Percentiles rank a stretch among this genome's conserved stretches.
Conservation (phyloP, 129 eudicot genomes). For the Flaveria robusta region DNA sequence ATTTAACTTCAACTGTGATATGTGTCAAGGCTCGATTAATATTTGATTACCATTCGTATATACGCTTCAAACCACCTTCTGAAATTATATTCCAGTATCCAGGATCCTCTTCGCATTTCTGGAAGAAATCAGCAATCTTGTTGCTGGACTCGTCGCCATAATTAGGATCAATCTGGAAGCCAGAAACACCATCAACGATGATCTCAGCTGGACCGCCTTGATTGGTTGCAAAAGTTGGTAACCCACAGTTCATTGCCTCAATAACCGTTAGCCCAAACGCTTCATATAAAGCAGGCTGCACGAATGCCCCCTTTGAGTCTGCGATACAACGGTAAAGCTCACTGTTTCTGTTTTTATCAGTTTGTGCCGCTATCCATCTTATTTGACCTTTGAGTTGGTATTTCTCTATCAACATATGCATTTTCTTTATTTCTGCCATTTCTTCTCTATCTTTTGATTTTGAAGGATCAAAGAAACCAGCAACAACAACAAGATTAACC, state of each 20-base stretch:
- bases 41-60: constrained; percentile 75
- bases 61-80: constrained; percentile 71
- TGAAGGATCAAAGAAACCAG: constrained; percentile 81
- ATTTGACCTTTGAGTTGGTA: constrained; percentile 87
- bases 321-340: constrained; percentile 89
- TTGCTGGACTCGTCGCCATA: constrained; percentile 78
- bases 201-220: constrained; percentile 99
- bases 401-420: constrained; percentile 73
- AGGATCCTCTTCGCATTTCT: constrained; percentile 74
- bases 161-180: constrained; percentile 82
- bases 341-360: constrained; percentile 76
- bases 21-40: neutral
- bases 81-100: constrained; percentile 76
- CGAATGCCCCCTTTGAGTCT: constrained; percentile 84
- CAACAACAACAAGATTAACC: constrained; percentile 78
- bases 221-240: constrained; percentile 89
- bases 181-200: constrained; percentile 86
- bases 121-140: constrained; percentile 90
- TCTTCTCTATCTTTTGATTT: constrained; percentile 98
- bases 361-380: constrained; percentile 98
- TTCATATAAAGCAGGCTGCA: constrained; percentile 61
- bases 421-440: constrained; percentile 75
- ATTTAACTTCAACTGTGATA: neutral
- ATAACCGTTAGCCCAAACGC: constrained; percentile 60
- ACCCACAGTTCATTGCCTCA: constrained; percentile 98